Percentiles rank a stretch among this genome's conserved stretches.
phyloP scores from a whole-genome alignment of 768 basidiomycete species.

The Nidularia sp. region DNA sequence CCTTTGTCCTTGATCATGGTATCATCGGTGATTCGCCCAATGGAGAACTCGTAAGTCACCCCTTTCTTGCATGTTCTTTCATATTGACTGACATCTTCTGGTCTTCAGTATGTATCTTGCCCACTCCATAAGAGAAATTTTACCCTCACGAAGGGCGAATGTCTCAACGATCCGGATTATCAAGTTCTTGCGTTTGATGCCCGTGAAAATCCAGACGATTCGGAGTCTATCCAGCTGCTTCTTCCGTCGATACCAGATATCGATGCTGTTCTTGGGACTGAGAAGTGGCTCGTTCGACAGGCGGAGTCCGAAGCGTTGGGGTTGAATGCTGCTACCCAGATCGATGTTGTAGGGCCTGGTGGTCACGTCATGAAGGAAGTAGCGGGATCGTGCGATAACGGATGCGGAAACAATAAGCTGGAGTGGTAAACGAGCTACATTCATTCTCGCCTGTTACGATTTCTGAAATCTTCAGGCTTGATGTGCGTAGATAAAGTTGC shows the following conservation, averaged over 20 bases:
- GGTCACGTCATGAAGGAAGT: neutral
- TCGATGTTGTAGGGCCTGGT: constrained; percentile 21
- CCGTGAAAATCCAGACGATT: constrained; percentile 30
- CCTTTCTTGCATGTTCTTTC: neutral
- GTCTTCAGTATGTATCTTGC: constrained; percentile 30
- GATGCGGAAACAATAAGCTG: constrained; percentile 9
- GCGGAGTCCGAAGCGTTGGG: constrained; percentile 38
- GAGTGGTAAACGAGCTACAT: constrained; percentile 9
- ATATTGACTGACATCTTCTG: no score
- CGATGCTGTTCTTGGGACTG: constrained; percentile 59
- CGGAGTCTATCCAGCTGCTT: constrained; percentile 35
- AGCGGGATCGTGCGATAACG: neutral
- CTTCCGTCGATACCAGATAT: constrained; percentile 53
- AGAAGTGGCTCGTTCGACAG: constrained; percentile 59
- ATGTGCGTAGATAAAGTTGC: no score
- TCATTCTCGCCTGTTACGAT: no score
- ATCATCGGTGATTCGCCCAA: constrained; percentile 61
- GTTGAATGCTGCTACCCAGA: constrained; percentile 21
- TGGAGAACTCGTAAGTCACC: constrained; percentile 40
- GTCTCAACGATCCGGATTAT: constrained; percentile 56
- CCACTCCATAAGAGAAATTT: constrained; percentile 71
- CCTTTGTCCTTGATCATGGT: constrained; percentile 69
- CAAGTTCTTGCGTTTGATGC: constrained; percentile 60
- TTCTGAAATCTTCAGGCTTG: no score
- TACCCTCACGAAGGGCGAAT: constrained; percentile 48